phyloP scores from a whole-genome alignment of 768 basidiomycete species.

The Russula emetica region DNA sequence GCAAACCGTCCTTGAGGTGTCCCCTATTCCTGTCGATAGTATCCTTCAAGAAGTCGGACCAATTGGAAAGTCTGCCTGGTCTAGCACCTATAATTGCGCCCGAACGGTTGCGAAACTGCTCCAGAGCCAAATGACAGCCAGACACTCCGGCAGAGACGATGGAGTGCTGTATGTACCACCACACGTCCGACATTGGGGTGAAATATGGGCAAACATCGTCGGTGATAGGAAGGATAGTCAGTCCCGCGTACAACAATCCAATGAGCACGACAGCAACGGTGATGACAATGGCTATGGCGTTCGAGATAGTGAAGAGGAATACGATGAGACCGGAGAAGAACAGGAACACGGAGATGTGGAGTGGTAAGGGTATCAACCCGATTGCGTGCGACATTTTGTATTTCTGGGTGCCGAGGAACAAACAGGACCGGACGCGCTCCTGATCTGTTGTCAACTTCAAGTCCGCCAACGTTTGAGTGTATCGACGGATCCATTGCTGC shows the following conservation, averaged over 20 bases:
- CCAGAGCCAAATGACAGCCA: neutral
- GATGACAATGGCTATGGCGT: slow-evolving; percentile 1
- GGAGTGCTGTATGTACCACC: slow-evolving; percentile 7
- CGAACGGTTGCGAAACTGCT: neutral
- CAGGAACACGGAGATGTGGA: slow-evolving; percentile 24
- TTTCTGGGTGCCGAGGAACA: slow-evolving; percentile 16
- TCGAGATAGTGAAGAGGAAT: slow-evolving; percentile 18
- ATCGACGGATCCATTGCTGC: slow-evolving; percentile 21
- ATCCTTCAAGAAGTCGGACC: neutral
- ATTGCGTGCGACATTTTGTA: slow-evolving; percentile 29
- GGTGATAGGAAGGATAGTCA: slow-evolving; percentile 12
- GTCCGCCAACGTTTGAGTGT: slow-evolving; percentile 6
- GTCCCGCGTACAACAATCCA: slow-evolving; percentile 2
- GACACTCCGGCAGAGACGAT: neutral
- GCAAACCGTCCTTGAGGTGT: neutral
- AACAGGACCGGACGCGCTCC: slow-evolving; percentile 12
- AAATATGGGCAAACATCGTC: slow-evolving; percentile 17
- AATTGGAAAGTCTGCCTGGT: neutral
- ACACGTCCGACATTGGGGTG: slow-evolving; percentile 17
- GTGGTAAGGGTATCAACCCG: slow-evolving; percentile 27
- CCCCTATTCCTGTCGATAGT: neutral
- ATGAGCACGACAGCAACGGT: slow-evolving; percentile 4
- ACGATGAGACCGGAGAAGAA: slow-evolving; percentile 22
- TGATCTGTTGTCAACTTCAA: neutral
- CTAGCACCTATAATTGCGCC: neutral